Percentiles rank a stretch among this genome's conserved stretches.
Conservation (phyloP, 306 rosid genomes). For the Chamaecrista fasciculata region DNA sequence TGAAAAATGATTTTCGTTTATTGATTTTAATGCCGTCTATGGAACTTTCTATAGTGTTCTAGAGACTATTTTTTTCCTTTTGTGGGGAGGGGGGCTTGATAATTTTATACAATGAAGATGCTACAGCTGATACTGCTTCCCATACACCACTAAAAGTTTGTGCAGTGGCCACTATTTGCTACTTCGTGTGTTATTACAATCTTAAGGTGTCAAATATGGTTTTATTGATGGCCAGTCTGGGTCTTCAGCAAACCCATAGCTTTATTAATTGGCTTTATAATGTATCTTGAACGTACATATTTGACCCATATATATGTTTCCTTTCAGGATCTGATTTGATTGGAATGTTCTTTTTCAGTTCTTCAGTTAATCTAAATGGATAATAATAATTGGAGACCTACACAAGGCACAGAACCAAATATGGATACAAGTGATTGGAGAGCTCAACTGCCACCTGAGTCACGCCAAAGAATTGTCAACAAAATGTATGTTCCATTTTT, state of each 20-base stretch:
- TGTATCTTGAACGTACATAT: background rate
- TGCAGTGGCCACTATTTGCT: constrained; percentile 2
- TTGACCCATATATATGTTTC: background rate
- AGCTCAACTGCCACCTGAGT: constrained; percentile 37
- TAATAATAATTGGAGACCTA: constrained; percentile 47
- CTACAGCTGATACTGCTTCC: background rate
- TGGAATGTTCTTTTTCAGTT: background rate
- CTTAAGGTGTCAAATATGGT: background rate
- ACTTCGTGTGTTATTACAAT: constrained; percentile 16
- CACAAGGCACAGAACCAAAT: constrained; percentile 39
- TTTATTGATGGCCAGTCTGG: constrained; percentile 17
- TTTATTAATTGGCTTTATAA: constrained; percentile 7
- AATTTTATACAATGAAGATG: too few relatives aligned
- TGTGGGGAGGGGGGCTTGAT: background rate
- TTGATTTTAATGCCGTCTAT: background rate
- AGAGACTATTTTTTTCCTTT: background rate
- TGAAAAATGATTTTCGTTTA: background rate
- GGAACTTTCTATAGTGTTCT: background rate
- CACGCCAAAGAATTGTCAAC: constrained; percentile 54
- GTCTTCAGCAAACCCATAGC: constrained; percentile 1
- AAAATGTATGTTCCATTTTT: constrained; percentile 42
- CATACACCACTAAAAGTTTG: constrained; percentile 7
- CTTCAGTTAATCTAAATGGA: constrained; percentile 31
- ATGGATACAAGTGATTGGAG: constrained; percentile 52
- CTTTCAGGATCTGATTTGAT: constrained; percentile 21